Evolutionary conservation across 179 eudicot genomes (phyloP).

Genomic region (Vitellaria paradoxa): DNA sequence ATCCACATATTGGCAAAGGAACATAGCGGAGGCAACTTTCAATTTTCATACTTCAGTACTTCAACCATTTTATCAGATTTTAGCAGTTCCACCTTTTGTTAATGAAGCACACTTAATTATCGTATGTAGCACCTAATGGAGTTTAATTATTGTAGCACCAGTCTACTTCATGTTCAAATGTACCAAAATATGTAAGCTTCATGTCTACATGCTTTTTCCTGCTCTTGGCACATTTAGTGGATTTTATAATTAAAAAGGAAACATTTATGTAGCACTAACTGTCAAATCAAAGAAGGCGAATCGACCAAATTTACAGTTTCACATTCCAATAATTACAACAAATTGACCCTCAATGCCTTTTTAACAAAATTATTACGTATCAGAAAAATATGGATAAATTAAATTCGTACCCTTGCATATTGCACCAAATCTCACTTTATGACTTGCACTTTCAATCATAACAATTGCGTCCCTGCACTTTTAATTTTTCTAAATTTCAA

Average conservation of each 20-base stretch:
- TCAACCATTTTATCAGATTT: background rate
- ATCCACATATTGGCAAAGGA: background rate
- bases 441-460: too few species aligned
- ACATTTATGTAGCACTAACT: background rate
- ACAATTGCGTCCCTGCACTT: too few species aligned
- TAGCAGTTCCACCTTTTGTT: too few species aligned
- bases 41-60: background rate
- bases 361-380: too few species aligned
- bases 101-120: too few species aligned
- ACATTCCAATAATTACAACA: background rate
- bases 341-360: background rate
- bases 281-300: background rate
- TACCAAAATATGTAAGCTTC: background rate
- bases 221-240: background rate
- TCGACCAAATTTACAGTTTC: background rate
- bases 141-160: background rate
- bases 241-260: background rate
- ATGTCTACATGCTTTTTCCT: background rate
- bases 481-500: too few species aligned
- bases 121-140: background rate
- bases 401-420: too few species aligned
- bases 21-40: background rate
- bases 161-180: background rate
- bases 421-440: too few species aligned
- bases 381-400: too few species aligned